A percentile compares a stretch with the other conserved stretches of the same genome.
These are phyloP conservation scores for Entrophospora sp. DNA, from an alignment of 192 early-diverging fungal species.

Conservation along the genomic window DNA sequence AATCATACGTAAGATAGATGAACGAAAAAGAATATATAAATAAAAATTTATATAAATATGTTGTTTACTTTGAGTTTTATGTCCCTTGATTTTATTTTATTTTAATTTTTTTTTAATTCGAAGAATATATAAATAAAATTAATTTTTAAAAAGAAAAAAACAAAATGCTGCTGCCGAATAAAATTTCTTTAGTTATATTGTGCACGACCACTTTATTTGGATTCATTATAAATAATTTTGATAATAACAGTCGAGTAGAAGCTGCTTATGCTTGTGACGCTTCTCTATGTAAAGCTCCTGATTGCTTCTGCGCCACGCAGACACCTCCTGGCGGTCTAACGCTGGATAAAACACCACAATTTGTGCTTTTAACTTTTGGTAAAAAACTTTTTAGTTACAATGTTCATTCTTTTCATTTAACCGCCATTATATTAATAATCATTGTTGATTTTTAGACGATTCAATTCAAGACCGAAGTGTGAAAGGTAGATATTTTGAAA, in stretches of 20 bases:
- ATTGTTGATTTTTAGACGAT: conserved; percentile 34
- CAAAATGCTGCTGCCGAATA: too few species aligned
- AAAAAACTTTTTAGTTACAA: neutral
- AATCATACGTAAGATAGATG: too few species aligned
- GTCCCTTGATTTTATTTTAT: too few species aligned
- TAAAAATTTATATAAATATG: too few species aligned
- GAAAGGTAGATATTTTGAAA: neutral
- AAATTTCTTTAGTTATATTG: too few species aligned
- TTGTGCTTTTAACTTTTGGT: conserved; percentile 51
- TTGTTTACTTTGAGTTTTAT: too few species aligned
- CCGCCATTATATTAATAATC: neutral
- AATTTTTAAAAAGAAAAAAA: too few species aligned
- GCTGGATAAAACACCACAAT: conserved; percentile 45
- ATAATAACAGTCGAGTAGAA: neutral
- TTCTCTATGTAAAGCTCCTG: conserved; percentile 38
- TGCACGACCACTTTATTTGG: too few species aligned
- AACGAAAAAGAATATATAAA: too few species aligned
- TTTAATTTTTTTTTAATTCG: too few species aligned
- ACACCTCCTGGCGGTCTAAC: conserved; percentile 39
- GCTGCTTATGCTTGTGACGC: conserved; percentile 38
- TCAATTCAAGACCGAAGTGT: conserved; percentile 37
- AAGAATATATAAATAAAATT: too few species aligned
- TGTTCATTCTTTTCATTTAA: neutral
- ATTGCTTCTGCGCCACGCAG: conserved; percentile 41
- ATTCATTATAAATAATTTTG: neutral